A percentile compares a stretch with the other conserved stretches of the same genome.
Evolutionary conservation across 306 rosid species (phyloP).

Genomic region (Begonia loranthoides): DNA sequence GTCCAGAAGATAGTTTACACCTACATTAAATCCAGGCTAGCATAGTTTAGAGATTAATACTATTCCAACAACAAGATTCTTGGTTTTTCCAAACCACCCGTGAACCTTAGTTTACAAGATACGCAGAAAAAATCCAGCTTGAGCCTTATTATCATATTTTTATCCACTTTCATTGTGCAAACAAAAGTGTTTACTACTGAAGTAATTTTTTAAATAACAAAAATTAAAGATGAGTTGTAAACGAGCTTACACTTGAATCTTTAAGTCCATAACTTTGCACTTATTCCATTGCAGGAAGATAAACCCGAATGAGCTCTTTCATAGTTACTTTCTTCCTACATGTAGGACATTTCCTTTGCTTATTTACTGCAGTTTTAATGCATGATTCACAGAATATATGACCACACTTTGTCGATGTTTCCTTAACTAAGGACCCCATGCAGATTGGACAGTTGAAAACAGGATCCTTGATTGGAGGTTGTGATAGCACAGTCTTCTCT

Average conservation of each 20-base stretch:
- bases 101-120: too few species aligned
- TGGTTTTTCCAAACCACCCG: too few species aligned
- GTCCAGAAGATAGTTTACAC: too few species aligned
- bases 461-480: conserved; percentile 46
- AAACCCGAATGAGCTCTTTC: conserved; percentile 58
- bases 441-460: conserved; percentile 74
- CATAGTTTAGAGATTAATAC: too few species aligned
- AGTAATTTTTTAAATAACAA: too few species aligned
- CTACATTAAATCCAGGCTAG: too few species aligned
- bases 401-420: conserved; percentile 74
- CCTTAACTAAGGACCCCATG: conserved; percentile 42
- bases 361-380: conserved; percentile 34
- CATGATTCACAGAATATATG: conserved; percentile 77
- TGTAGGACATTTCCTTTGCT: conserved; percentile 55
- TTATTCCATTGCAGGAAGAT: conserved; percentile 28
- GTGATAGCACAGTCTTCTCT: not conserved
- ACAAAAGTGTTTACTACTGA: too few species aligned
- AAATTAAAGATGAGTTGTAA: not conserved
- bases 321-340: conserved; percentile 55
- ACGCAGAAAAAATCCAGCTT: too few species aligned
- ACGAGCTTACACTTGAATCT: not conserved
- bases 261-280: not conserved
- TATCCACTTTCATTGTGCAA: too few species aligned
- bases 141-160: too few species aligned
- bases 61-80: too few species aligned